Evolutionary conservation across 192 early-diverging fungal genomes (phyloP), one percentile per base, ranked within the genome.

Genomic region (Mortierella alpina): DNA sequence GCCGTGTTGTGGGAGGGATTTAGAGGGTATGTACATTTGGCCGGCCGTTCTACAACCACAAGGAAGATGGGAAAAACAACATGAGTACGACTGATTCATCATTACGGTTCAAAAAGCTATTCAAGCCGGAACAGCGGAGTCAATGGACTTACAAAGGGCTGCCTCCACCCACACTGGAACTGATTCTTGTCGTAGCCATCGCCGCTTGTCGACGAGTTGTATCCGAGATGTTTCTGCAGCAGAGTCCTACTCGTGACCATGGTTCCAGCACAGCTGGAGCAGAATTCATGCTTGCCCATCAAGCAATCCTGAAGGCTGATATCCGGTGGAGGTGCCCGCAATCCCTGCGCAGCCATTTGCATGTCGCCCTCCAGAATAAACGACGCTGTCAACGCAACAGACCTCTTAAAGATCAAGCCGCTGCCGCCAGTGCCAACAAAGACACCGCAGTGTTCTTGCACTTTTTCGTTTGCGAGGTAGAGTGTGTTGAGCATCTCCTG

Each of bases 391-490:
- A 79, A 63, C 5, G 76, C 76, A 8, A 79, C 76, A 13, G 76
- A 71, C 4, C 69, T 68, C 59, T 76, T 72, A 45, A 83, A 72
- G 41, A 83, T 61, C 45, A 82, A 42, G 31, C 76, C 85, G 72
- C 84, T 86, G n/a, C 88, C 88, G 52, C 88, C 88, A 7, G 88
- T 89, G 17, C 86, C 88, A 14, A 89, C 71, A 75, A 89, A 89
- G 6, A 89, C 66, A 13, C 88, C 88, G 59, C 88, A 89, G 59
- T 89, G 88, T 17, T 82, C 63, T 18, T 81, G 83, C 8, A 84
- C 72, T 46, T 68, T 53, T 15, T 68, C 41, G 66, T 87, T 80
- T 7, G 88, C 86, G 42, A 63, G 65, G 53, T 86, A 87, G n/a
- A 89, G 73, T 6, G 84, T 76, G 39, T 75, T 89, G 42, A 87